Conservation (phyloP, 495 filamentous ascomycete genomes). For the Cercophora sp. region DNA sequence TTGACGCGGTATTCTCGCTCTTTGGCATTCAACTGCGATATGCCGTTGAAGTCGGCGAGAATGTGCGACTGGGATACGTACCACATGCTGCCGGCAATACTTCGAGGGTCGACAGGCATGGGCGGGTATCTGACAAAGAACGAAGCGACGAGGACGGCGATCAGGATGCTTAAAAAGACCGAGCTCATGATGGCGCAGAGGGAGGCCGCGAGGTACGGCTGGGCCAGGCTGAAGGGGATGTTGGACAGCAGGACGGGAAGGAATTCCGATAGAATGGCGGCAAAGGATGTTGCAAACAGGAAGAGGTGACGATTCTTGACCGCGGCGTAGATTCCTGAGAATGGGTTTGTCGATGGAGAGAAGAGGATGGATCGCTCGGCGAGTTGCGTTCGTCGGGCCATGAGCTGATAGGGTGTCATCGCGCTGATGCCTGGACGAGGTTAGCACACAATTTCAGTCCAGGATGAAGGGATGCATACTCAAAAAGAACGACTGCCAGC, state of each 20-base stretch:
- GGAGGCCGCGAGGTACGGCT: constrained; percentile 23
- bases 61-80: constrained; percentile 29
- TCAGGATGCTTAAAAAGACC: constrained; percentile 21
- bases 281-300: constrained; percentile 18
- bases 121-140: constrained; percentile 31
- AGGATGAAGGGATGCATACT: constrained; percentile 13
- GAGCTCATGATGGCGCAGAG: constrained; percentile 23
- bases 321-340: constrained; percentile 28
- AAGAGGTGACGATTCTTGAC: constrained; percentile 23
- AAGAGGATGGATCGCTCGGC: constrained; percentile 26
- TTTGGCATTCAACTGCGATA: constrained; percentile 19
- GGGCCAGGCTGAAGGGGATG: constrained; percentile 31
- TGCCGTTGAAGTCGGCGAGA: constrained; percentile 23
- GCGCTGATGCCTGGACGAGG: constrained; percentile 26
- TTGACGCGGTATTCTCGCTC: constrained; percentile 17
- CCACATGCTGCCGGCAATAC: constrained; percentile 29
- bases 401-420: constrained; percentile 26
- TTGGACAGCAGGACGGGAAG: constrained; percentile 31
- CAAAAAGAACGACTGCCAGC: constrained; percentile 32
- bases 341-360: constrained; percentile 28
- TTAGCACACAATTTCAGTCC: constrained; percentile 2
- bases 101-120: constrained; percentile 34
- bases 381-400: constrained; percentile 19
- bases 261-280: constrained; percentile 30
- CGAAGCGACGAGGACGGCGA: constrained; percentile 20